A percentile compares a stretch with the other conserved stretches of the same genome.
These are phyloP conservation scores for Penicillium manginii DNA, from an alignment of 495 filamentous ascomycete genomes.

Conservation along the genomic window DNA sequence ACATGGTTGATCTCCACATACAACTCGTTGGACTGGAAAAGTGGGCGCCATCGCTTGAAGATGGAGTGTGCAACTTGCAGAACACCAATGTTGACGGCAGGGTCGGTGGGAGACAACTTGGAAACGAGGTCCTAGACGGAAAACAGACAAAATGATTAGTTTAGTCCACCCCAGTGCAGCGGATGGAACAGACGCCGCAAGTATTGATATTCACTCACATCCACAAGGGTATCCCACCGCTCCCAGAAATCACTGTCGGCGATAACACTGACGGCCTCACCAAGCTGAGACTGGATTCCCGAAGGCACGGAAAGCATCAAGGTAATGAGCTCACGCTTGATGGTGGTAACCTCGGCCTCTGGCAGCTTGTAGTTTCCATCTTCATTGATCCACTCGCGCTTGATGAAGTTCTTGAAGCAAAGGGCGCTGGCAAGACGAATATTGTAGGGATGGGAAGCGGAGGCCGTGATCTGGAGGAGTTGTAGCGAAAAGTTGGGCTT, in stretches of 20 bases:
- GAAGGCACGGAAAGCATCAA: conserved; percentile 92
- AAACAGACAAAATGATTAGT: conserved; percentile 2
- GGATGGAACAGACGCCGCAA: neutral
- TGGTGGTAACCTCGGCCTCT: conserved; percentile 75
- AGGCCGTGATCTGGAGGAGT: conserved; percentile 85
- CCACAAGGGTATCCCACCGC: conserved; percentile 90
- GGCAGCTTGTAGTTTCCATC: conserved; percentile 89
- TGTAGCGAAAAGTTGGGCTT: conserved; percentile 85
- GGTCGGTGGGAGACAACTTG: conserved; percentile 76
- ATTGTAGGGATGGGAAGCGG: conserved; percentile 66
- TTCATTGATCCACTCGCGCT: conserved; percentile 89
- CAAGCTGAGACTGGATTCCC: conserved; percentile 87
- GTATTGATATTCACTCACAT: conserved; percentile 50
- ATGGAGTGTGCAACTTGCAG: conserved; percentile 97
- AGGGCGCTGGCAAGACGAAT: conserved; percentile 88
- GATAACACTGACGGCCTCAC: conserved; percentile 94
- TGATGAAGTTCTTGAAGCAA: conserved; percentile 98
- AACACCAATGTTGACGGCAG: conserved; percentile 85
- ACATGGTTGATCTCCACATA: conserved; percentile 96
- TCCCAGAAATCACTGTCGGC: conserved; percentile 98
- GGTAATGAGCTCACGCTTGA: conserved; percentile 92
- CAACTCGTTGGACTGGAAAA: conserved; percentile 87
- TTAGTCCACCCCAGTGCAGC: neutral
- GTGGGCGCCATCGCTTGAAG: conserved; percentile 92
- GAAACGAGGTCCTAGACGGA: conserved; percentile 76